Conservation (phyloP, 2,329 filamentous ascomycete species). For the Penicillium sp. region DNA sequence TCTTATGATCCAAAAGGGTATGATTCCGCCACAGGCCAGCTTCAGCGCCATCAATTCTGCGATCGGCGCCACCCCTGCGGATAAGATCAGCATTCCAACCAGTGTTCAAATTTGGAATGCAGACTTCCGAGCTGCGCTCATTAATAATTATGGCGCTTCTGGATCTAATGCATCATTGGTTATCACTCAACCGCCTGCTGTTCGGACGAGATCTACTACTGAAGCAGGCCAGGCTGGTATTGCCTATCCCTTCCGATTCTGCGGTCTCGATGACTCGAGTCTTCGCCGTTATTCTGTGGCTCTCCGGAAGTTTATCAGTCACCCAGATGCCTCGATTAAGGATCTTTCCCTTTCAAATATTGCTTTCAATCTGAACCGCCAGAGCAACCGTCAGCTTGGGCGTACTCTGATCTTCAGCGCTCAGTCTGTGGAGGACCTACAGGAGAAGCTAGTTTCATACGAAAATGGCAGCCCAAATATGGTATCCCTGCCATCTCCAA, state of each 20-base stretch:
- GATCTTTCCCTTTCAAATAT: slow-evolving; percentile 21
- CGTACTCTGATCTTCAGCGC: slow-evolving; percentile 27
- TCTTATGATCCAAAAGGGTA: slow-evolving; percentile 26
- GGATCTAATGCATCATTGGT: slow-evolving; percentile 32
- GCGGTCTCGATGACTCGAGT: slow-evolving; percentile 21
- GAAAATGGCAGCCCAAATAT: not conserved
- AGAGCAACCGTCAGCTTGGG: slow-evolving; percentile 6
- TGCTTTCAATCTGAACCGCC: slow-evolving; percentile 31
- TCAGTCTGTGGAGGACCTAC: slow-evolving; percentile 27
- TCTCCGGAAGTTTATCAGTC: not conserved
- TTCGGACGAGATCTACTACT: not conserved
- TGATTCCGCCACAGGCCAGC: slow-evolving; percentile 29
- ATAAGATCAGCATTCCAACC: slow-evolving; percentile 18
- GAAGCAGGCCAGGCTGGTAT: not conserved
- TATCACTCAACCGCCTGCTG: slow-evolving; percentile 16
- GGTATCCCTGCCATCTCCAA: not conserved
- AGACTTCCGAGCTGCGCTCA: slow-evolving; percentile 18
- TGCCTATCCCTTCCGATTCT: slow-evolving; percentile 15
- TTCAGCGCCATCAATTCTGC: slow-evolving; percentile 23
- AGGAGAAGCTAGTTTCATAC: not conserved
- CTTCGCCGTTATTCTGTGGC: slow-evolving; percentile 4
- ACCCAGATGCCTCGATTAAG: not conserved
- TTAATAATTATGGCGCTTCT: slow-evolving; percentile 34
- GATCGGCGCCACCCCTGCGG: slow-evolving; percentile 14
- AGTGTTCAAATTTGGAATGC: slow-evolving; percentile 13